phyloP scores from a whole-genome alignment of 176 grass and related monocot species.

The Alopecurus myosuroides region DNA sequence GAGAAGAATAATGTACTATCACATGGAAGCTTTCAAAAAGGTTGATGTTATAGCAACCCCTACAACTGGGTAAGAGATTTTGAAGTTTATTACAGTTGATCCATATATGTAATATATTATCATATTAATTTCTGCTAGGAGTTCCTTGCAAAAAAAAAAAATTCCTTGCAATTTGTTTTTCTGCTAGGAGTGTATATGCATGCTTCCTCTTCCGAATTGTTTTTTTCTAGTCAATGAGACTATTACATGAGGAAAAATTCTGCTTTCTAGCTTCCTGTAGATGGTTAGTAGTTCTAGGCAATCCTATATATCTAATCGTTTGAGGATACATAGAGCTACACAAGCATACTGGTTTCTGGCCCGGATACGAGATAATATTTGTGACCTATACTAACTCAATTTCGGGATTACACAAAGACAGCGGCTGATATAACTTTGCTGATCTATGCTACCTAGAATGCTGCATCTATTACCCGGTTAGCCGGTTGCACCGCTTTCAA shows the following conservation, averaged over 20 bases:
- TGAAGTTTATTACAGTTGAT: constrained; percentile 7
- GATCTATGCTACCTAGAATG: neutral
- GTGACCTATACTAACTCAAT: neutral
- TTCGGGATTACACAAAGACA: neutral
- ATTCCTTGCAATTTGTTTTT: too few relatives aligned
- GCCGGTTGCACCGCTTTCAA: neutral
- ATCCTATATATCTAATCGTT: neutral
- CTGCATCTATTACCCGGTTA: neutral
- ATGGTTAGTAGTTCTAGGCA: neutral
- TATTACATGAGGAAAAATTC: neutral
- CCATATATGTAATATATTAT: neutral
- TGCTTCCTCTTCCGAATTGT: neutral
- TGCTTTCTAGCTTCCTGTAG: neutral
- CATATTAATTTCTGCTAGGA: neutral
- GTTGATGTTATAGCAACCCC: constrained; percentile 94
- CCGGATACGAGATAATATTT: neutral
- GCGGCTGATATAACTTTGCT: neutral
- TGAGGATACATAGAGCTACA: neutral
- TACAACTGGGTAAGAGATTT: constrained; percentile 75
- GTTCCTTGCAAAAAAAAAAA: too few relatives aligned
- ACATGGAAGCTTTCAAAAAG: constrained; percentile 97
- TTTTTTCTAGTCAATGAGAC: neutral
- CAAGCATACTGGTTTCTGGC: neutral
- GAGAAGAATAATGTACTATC: constrained; percentile 97
- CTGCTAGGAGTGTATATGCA: neutral